phyloP scores from a whole-genome alignment of 2,329 filamentous ascomycete species.

The Phaeosphaeriaceae sp. region DNA sequence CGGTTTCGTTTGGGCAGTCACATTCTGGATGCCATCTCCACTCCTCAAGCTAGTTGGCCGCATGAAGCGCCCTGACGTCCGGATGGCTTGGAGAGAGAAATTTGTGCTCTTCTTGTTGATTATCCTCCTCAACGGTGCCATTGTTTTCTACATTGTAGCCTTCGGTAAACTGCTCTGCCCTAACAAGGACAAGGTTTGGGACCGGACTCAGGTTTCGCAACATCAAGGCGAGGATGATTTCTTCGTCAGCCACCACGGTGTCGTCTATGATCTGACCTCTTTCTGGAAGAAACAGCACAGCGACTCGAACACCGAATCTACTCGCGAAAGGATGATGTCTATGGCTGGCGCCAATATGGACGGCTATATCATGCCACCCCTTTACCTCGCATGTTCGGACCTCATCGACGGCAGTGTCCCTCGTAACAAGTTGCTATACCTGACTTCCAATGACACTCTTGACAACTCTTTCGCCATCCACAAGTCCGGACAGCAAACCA shows the following conservation, averaged over 20 bases:
- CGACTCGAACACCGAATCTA: conserved; percentile 69
- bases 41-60: conserved; percentile 80
- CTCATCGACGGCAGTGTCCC: conserved; percentile 61
- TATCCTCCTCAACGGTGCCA: conserved; percentile 75
- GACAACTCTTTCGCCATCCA: conserved; percentile 67
- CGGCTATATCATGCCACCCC: conserved; percentile 82
- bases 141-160: conserved; percentile 91
- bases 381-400: conserved; percentile 75
- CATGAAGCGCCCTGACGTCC: conserved; percentile 96
- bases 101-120: conserved; percentile 83
- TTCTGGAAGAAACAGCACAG: conserved; percentile 89
- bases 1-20: conserved; percentile 80
- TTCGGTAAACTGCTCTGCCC: conserved; percentile 89
- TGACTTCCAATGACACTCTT: conserved; percentile 71
- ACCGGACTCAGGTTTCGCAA: conserved; percentile 68
- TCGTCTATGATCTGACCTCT: conserved; percentile 89
- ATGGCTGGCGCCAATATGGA: conserved; percentile 82
- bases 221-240: conserved; percentile 80
- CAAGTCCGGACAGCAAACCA: conserved; percentile 68
- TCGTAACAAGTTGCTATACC: conserved; percentile 57
- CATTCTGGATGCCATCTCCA: conserved; percentile 94
- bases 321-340: conserved; percentile 71
- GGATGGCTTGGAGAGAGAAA: conserved; percentile 98
- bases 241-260: conserved; percentile 85
- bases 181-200: conserved; percentile 91